These are phyloP conservation scores for Eucalyptus tenuipes DNA, from an alignment of 345 rosid species.

Conservation along the genomic window DNA sequence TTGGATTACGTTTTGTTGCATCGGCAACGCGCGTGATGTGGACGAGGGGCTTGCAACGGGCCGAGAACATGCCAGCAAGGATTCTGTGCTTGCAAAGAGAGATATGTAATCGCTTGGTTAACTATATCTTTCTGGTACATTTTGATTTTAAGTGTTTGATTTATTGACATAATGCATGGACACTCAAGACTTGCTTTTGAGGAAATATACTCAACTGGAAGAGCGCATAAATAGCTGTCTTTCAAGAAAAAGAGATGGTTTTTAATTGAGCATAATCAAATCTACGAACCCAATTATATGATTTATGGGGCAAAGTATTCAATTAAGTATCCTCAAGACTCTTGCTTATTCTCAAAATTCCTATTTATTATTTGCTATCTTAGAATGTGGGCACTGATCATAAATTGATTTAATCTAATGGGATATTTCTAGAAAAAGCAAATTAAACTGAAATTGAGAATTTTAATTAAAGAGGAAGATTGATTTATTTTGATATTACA, in stretches of 20 bases:
- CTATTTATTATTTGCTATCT: too few relatives aligned
- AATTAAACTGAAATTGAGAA: too few relatives aligned
- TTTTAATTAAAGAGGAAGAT: too few relatives aligned
- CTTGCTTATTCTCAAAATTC: too few relatives aligned
- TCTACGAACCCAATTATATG: not conserved
- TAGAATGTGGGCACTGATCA: too few relatives aligned
- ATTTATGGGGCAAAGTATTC: not conserved
- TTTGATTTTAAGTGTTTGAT: not conserved
- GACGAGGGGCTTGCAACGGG: conserved; percentile 37
- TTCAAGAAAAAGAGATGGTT: not conserved
- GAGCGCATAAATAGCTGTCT: not conserved
- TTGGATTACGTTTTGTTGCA: conserved; percentile 18
- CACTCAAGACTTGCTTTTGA: not conserved
- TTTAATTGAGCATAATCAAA: not conserved
- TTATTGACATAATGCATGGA: not conserved
- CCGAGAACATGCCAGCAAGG: conserved; percentile 15
- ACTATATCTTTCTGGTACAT: not conserved
- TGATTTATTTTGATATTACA: too few relatives aligned
- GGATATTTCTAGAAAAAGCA: fast-evolving
- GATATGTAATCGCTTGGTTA: not conserved
- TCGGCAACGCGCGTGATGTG: conserved; percentile 30
- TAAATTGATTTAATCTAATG: too few relatives aligned
- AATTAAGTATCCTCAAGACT: too few relatives aligned
- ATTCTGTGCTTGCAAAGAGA: not conserved
- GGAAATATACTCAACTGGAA: not conserved